phyloP scores from a whole-genome alignment of 306 rosid genomes.

The Betula pendula region DNA sequence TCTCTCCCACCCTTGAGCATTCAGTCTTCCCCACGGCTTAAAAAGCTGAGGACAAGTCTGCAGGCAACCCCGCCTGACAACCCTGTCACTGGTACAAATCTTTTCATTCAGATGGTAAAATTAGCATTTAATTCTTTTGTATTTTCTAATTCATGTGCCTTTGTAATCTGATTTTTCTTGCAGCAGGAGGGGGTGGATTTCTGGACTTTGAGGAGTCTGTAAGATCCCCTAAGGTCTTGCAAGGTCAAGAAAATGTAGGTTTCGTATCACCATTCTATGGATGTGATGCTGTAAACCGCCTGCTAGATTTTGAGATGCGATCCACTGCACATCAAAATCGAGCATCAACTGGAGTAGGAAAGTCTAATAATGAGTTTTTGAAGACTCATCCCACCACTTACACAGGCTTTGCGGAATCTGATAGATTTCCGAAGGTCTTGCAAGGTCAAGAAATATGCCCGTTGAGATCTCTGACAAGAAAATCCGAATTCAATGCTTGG shows the following conservation, averaged over 20 bases:
- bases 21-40: constrained; percentile 89
- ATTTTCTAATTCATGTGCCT: constrained; percentile 12
- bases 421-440: constrained; percentile 87
- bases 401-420: constrained; percentile 73
- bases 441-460: constrained; percentile 99
- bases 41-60: constrained; percentile 84
- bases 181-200: constrained; percentile 68
- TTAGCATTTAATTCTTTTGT: constrained; percentile 5
- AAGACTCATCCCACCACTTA: constrained; percentile 62
- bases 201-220: constrained; percentile 88
- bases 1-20: constrained; percentile 83
- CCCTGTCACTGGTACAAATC: constrained; percentile 56
- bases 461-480: constrained; percentile 64
- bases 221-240: constrained; percentile 99
- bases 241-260: constrained; percentile 99
- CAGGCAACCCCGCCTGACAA: constrained; percentile 53
- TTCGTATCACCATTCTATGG: constrained; percentile 73
- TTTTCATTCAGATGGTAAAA: constrained; percentile 21
- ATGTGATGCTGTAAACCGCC: constrained; percentile 67
- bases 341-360: constrained; percentile 49
- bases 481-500: constrained; percentile 64
- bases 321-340: constrained; percentile 55
- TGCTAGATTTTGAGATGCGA: constrained; percentile 64
- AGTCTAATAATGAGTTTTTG: constrained; percentile 57
- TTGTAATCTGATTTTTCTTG: constrained; percentile 21